Conservation (phyloP, 108 stramenopile genomes). For the Cyclotella atomus region DNA sequence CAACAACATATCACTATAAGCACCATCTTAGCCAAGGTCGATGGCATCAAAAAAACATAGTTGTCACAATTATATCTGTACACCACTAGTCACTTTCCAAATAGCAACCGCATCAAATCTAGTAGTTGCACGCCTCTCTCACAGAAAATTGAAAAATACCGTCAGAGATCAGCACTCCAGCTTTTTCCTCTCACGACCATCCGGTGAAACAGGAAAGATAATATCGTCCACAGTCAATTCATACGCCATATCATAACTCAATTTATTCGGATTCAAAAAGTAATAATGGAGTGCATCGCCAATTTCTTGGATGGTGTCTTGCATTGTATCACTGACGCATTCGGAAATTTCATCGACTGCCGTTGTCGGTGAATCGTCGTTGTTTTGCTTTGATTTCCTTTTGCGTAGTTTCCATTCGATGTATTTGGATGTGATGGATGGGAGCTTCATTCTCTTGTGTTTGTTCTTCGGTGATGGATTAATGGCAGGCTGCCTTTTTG, state of each 20-base stretch:
- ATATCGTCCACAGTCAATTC: neutral
- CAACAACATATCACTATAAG: neutral
- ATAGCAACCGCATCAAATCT: too few species aligned
- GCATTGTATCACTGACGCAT: neutral
- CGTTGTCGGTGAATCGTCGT: neutral
- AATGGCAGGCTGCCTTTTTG: neutral
- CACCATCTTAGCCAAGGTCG: neutral
- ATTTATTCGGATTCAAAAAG: neutral
- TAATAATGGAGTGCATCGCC: constrained; percentile 3
- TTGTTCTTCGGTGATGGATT: neutral
- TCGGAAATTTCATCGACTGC: neutral
- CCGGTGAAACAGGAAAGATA: neutral
- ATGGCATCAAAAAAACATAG: neutral
- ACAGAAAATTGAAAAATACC: too few species aligned
- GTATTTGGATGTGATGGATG: neutral
- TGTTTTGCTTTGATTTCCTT: constrained; percentile 1
- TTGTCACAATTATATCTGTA: neutral
- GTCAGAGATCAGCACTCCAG: neutral
- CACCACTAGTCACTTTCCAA: too few species aligned
- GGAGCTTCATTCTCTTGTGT: neutral
- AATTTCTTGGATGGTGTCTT: neutral
- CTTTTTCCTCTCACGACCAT: neutral
- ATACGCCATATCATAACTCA: neutral
- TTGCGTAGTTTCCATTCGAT: neutral
- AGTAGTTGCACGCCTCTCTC: too few species aligned